Evolutionary conservation across 2,329 filamentous ascomycete genomes (phyloP).

Genomic region (Emydomyces testavorans): DNA sequence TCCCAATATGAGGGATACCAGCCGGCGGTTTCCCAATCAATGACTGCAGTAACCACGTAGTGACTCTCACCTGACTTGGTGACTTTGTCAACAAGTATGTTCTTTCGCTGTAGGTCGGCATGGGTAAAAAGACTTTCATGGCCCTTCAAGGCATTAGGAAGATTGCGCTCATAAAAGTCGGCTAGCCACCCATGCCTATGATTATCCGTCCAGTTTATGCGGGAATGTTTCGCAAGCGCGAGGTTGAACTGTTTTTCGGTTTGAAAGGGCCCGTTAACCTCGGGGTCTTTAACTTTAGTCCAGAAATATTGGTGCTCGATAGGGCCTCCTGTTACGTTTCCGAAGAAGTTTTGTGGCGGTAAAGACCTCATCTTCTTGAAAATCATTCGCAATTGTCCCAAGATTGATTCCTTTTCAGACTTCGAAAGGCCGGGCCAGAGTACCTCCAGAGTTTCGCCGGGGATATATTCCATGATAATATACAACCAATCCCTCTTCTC

Average conservation of each 20-base stretch:
- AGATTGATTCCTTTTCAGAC: slow-evolving; percentile 15
- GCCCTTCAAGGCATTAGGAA: slow-evolving; percentile 19
- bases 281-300: slow-evolving; percentile 17
- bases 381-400: slow-evolving; percentile 15
- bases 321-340: slow-evolving; percentile 19
- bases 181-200: slow-evolving; percentile 18
- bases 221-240: slow-evolving; percentile 21
- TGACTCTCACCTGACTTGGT: background rate
- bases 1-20: slow-evolving; percentile 26
- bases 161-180: slow-evolving; percentile 20
- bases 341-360: slow-evolving; percentile 20
- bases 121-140: slow-evolving; percentile 23
- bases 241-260: slow-evolving; percentile 22
- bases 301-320: slow-evolving; percentile 24
- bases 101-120: slow-evolving; percentile 24
- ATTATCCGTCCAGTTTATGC: slow-evolving; percentile 12
- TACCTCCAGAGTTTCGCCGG: slow-evolving; percentile 8
- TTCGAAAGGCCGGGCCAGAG: slow-evolving; percentile 16
- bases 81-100: slow-evolving; percentile 21
- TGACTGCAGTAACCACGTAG: slow-evolving; percentile 18
- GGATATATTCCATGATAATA: slow-evolving; percentile 9
- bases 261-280: slow-evolving; percentile 22
- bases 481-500: background rate
- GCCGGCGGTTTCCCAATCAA: slow-evolving; percentile 33
- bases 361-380: slow-evolving; percentile 21